phyloP scores from a whole-genome alignment of 805 yeast genomes.

The Monosporozyma servazzii region DNA sequence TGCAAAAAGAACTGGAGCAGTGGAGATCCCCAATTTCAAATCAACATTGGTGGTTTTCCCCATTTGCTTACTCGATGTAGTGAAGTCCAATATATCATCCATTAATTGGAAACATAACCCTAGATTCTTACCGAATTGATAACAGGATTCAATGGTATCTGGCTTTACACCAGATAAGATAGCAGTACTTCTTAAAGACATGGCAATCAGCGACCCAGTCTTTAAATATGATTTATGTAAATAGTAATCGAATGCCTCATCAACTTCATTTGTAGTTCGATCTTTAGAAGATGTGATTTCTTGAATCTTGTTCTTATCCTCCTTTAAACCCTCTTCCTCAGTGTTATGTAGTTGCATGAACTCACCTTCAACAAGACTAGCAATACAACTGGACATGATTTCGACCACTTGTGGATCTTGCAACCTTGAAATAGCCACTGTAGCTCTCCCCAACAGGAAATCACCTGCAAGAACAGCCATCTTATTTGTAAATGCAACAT shows the following conservation, averaged over 20 bases:
- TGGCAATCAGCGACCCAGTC: slow-evolving; percentile 90
- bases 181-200: slow-evolving; percentile 87
- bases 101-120: slow-evolving; percentile 95
- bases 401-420: slow-evolving; percentile 97
- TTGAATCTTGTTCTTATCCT: background rate
- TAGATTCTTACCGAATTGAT: slow-evolving; percentile 83
- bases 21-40: slow-evolving; percentile 85
- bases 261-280: slow-evolving; percentile 51
- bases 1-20: slow-evolving; percentile 92
- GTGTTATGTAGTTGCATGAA: slow-evolving; percentile 97
- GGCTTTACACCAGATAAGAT: slow-evolving; percentile 79
- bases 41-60: slow-evolving; percentile 98
- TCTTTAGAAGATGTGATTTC: slow-evolving; percentile 1
- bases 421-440: slow-evolving; percentile 86
- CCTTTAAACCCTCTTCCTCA: slow-evolving; percentile 33
- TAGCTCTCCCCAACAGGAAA: slow-evolving; percentile 88
- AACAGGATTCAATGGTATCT: slow-evolving; percentile 70
- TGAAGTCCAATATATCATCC: slow-evolving; percentile 92
- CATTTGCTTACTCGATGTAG: slow-evolving; percentile 71
- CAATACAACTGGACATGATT: slow-evolving; percentile 88
- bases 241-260: slow-evolving; percentile 91
- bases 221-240: slow-evolving; percentile 90
- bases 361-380: slow-evolving; percentile 95
- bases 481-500: slow-evolving; percentile 88
- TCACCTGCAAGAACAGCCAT: slow-evolving; percentile 98